Percentiles rank a stretch among this genome's conserved stretches.
Conservation (phyloP, 805 yeast genomes). For the Groenewaldozyma salmanticensis region DNA sequence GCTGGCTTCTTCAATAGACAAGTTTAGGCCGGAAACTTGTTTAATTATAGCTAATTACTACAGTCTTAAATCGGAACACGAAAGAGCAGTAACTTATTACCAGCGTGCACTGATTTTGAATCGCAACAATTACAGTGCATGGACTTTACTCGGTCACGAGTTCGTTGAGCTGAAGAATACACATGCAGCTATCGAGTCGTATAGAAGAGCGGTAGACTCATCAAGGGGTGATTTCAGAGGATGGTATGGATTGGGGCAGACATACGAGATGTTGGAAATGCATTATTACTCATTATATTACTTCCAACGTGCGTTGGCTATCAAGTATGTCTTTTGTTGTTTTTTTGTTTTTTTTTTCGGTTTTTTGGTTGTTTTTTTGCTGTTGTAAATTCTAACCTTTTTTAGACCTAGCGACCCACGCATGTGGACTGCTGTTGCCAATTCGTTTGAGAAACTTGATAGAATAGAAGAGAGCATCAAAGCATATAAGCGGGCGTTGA, state of each 20-base stretch:
- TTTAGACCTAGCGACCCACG: conserved; percentile 65
- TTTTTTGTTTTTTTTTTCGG: too few species aligned
- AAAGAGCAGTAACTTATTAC: conserved; percentile 86
- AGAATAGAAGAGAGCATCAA: conserved; percentile 65
- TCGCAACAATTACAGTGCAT: conserved; percentile 74
- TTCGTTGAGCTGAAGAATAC: conserved; percentile 92
- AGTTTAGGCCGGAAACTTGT: conserved; percentile 87
- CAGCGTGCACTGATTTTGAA: conserved; percentile 79
- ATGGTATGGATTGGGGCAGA: conserved; percentile 98
- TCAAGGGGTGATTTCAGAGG: conserved; percentile 86
- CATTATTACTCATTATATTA: conserved; percentile 85
- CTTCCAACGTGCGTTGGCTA: conserved; percentile 80
- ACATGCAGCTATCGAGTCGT: conserved; percentile 95
- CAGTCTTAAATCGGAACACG: conserved; percentile 86
- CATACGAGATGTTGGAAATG: conserved; percentile 94
- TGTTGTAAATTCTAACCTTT: neutral
- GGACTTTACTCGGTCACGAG: conserved; percentile 99
- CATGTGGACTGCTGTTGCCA: conserved; percentile 94
- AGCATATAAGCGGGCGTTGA: conserved; percentile 70
- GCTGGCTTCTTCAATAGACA: conserved; percentile 69
- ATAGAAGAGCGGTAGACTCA: conserved; percentile 85
- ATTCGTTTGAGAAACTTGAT: conserved; percentile 73
- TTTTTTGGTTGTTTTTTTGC: neutral
- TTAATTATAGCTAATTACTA: conserved; percentile 91
- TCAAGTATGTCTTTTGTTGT: conserved; percentile 37